Evolutionary conservation across 129 eudicot genomes (phyloP), one percentile per base, ranked within the genome.

Genomic region (Logfia minima): DNA sequence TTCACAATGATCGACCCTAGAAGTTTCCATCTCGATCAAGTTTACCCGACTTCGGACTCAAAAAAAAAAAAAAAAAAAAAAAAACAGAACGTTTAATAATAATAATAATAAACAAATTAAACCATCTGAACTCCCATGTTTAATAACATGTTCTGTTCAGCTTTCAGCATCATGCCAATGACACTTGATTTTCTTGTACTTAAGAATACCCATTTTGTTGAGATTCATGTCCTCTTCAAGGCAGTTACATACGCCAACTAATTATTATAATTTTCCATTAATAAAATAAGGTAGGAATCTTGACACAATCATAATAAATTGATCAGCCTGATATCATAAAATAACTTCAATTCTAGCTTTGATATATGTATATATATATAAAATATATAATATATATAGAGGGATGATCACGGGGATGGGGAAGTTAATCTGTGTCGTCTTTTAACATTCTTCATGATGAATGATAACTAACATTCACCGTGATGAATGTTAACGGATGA

Each of bases 221-320:
- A 52, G 80, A 75, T 70, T 80, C 26, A 67, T 68, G 84, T 80
- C 84, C 75, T 74, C 84, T 80, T 80, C 84, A 80, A 74, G 51
- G 80, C 80, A 67, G 84, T 80, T 80, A 80, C 75, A 68, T 80
- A 74, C 78, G 75, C 79, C 77, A 66, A 66, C 78, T 74, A 73
- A 39, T 39, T 80, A 52, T 24, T 55, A 74, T 66, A 2, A 55
- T 17, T 55, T 55, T 56, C 43, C 58, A 39, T 53, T 56, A 37
- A 74, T 41, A 66, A 3, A 74, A 76, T 74, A 56, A 19, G 79
- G 70, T 74, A 66, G 68, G 83, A 80, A 74, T 24, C 70, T 48
- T 76, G 55, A 76, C 72, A 65, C 80, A 66, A 76, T 76, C 80
- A 66, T 65, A 76, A 29, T 51, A 65, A 48, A 48, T 45, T 45